Conservation (phyloP, 345 rosid genomes). For the Linum usitatissimum region DNA sequence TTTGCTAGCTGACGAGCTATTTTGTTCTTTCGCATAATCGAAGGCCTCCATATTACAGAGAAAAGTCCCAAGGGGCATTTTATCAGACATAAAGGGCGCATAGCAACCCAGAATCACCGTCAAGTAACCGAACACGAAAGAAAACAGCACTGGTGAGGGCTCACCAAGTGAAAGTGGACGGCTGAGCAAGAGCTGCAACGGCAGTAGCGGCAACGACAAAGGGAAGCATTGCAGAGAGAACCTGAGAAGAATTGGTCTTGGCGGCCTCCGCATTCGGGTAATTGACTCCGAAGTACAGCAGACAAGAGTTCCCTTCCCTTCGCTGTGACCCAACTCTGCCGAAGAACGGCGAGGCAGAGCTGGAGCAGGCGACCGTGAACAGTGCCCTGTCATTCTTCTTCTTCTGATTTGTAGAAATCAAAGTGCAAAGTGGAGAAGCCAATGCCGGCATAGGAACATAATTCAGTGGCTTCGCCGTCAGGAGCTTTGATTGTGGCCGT, state of each 20-base stretch:
- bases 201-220: constrained; percentile 82
- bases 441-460: constrained; percentile 7
- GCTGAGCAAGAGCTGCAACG: constrained; percentile 68
- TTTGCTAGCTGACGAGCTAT: background rate
- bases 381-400: constrained; percentile 16
- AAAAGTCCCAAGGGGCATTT: background rate
- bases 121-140: background rate
- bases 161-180: constrained; percentile 83
- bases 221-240: constrained; percentile 80
- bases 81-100: background rate
- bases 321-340: constrained; percentile 68
- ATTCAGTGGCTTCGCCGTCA: background rate
- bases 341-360: constrained; percentile 59
- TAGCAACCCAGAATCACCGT: background rate
- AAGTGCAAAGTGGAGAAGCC: constrained; percentile 10
- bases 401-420: constrained; percentile 12
- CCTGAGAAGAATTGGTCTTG: constrained; percentile 49
- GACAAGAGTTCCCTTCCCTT: constrained; percentile 65
- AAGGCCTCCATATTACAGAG: background rate
- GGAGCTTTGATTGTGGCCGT: background rate
- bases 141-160: background rate
- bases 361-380: constrained; percentile 44
- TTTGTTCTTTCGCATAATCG: background rate
- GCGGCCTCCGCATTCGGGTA: constrained; percentile 24
- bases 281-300: constrained; percentile 47